Conservation (phyloP, 805 yeast genomes). For the Kodamaea nitidulidarum region DNA sequence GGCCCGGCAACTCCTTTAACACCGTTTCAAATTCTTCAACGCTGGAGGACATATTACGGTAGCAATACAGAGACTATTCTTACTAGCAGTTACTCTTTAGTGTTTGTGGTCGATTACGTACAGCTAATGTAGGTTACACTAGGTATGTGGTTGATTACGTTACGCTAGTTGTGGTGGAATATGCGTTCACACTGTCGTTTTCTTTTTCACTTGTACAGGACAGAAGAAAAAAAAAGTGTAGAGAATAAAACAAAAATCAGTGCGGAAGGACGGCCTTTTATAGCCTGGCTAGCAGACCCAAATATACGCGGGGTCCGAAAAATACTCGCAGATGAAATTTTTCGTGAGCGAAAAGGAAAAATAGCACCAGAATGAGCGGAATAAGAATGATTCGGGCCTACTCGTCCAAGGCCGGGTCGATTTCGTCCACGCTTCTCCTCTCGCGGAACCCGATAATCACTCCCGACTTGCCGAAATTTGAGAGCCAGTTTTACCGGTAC, state of each 20-base stretch:
- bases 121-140: not conserved
- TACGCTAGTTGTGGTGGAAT: conserved; percentile 3
- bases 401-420: conserved; percentile 8
- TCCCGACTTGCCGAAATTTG: conserved; percentile 69
- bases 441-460: conserved; percentile 85
- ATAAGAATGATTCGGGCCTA: conserved; percentile 12
- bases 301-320: conserved; percentile 2
- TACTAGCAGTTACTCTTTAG: conserved; percentile 1
- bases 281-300: not conserved
- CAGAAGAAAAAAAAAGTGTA: conserved; percentile 1
- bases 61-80: conserved; percentile 1
- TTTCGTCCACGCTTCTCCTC: conserved; percentile 55
- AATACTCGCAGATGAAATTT: conserved; percentile 1
- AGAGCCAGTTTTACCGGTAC: conserved; percentile 70
- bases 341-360: not conserved
- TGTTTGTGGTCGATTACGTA: not conserved
- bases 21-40: conserved; percentile 46
- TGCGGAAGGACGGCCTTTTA: conserved; percentile 6
- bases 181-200: too few relatives aligned
- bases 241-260: not conserved
- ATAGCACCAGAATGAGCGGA: conserved; percentile 8
- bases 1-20: conserved; percentile 47
- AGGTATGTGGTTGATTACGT: not conserved
- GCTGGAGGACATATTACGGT: conserved; percentile 36
- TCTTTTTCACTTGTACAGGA: too few relatives aligned